phyloP scores from a whole-genome alignment of 2,329 filamentous ascomycete genomes.

The Amauroascus niger region DNA sequence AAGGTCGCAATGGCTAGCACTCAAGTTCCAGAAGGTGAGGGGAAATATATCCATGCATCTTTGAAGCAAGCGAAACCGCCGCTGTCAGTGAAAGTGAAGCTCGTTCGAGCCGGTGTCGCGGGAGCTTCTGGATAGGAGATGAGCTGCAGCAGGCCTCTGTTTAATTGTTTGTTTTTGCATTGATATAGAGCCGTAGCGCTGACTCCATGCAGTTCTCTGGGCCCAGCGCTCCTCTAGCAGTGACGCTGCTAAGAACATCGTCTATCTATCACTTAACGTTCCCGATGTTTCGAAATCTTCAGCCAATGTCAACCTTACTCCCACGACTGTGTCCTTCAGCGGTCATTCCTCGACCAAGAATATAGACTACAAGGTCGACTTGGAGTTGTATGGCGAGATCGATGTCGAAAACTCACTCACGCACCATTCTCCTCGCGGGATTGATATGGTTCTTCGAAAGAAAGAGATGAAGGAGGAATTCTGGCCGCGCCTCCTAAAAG shows the following conservation, averaged over 20 bases:
- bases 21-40: constrained; percentile 41
- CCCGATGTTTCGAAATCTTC: constrained; percentile 69
- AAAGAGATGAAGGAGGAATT: constrained; percentile 90
- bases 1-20: constrained; percentile 25
- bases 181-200: neutral
- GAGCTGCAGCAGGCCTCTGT: neutral
- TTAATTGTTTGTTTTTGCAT: neutral
- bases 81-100: too few species aligned
- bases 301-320: constrained; percentile 73
- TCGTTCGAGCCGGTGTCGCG: too few species aligned
- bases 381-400: constrained; percentile 87
- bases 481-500: constrained; percentile 93
- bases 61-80: too few species aligned
- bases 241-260: constrained; percentile 80
- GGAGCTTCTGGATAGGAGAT: neutral
- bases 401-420: constrained; percentile 74
- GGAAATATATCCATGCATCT: constrained; percentile 23
- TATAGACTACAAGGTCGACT: constrained; percentile 71
- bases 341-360: constrained; percentile 78
- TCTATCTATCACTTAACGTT: constrained; percentile 86
- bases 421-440: constrained; percentile 77
- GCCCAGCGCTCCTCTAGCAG: constrained; percentile 81
- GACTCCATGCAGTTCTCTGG: constrained; percentile 67
- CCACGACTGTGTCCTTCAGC: constrained; percentile 67
- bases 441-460: constrained; percentile 90